Base-by-base conservation (phyloP, 2,329 filamentous ascomycete species). In the Cladorrhinum sp. region DNA sequence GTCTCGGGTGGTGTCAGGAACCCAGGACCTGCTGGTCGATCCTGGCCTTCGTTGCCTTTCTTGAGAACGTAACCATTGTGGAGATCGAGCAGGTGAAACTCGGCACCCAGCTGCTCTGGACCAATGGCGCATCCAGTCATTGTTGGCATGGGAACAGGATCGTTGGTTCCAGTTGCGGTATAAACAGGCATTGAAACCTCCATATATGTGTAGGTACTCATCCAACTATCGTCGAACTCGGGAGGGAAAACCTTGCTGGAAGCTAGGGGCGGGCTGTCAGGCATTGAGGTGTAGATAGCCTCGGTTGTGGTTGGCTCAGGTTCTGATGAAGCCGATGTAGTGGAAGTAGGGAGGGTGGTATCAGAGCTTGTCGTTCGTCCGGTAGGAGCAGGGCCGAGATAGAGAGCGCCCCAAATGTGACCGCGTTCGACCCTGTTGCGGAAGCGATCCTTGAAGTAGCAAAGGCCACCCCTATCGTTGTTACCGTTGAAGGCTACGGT, bases 1-100 rank as follows among this genome's bases (percentile, higher is more conserved):
- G 57, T 53, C 50, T 53, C 36, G 12, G 57, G 57, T 18, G 50
- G 36, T 4, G 36, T 41, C 2, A 50, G 57, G 6, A 50, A 53
- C n/a, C 57, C 57, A 22, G 57, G 57, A 7, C 50, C 36, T 13
- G 36, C 36, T 6, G 36, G 36, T 8, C 36, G 36, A n/a, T 41
- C 36, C 10, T 41, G 36, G 36, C 36, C 36, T 41, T 41, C 32
- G 50, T 36, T 22, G 50, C 52, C 38, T 6, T 50, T 41, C 13
- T 36, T 25, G 20, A 55, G 38, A 22, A 59, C 24, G n/a, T 55
- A 54, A 24, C 48, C 41, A 10, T 27, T 27, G 12, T 24, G 23
- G 8, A 54, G 32, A 38, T 59, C 57, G 16, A 59, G 41, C 10
- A 55, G 57, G 51, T 50, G 29, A 5, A 53, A 53, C 23, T 36